Base-by-base conservation (phyloP, 2,329 filamentous ascomycete species). In the Diaporthe sp. region DNA sequence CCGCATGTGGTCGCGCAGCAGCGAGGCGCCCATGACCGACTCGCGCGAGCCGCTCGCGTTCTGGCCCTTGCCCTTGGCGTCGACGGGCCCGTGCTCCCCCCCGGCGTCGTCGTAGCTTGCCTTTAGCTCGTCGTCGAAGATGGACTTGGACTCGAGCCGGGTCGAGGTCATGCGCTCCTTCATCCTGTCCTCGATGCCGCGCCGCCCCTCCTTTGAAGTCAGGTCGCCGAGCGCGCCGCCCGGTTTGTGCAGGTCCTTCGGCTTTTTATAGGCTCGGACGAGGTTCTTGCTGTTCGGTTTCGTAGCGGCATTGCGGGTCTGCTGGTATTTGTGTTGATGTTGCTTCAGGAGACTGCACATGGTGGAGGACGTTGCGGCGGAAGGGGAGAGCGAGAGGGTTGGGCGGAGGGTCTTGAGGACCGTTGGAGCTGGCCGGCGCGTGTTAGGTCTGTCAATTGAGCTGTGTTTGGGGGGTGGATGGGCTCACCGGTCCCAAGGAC, bases 61-160 rank as follows among this genome's bases (percentile, higher is more conserved):
- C 68, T 81, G 80, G 46, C 90, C 85, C 70, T 89, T 87, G 72
- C 77, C 76, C 57, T 55, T 28, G 67, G 58, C 22, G 74, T 68
- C 72, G 78, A 78, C n/a, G 77, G 77, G 15, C 78, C 49, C 17
- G 59, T 44, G 42, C 39, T 31, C 8, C 31, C 10, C 31, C 22
- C 6, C 25, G 6, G 8, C 49, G 12, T 34, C 80, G 34, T 80
- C 81, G 73, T 17, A 15, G 57, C 83, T 82, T 79, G 25, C 79
- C 75, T 88, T 84, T 77, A 89, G 84, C 77, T 88, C 87, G 72
- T 93, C 89, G 75, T 93, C 91, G 79, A 94, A 91, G 79, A 95
- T 88, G 73, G 90, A 92, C 79, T 91, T 88, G 65, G 87, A 84
- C 44, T 75, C 77, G 59, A 87, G 82, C 19, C 86, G 84, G 58